Evolutionary conservation across 1,139 yeast species (phyloP).

Genomic region (Pichia sp.): DNA sequence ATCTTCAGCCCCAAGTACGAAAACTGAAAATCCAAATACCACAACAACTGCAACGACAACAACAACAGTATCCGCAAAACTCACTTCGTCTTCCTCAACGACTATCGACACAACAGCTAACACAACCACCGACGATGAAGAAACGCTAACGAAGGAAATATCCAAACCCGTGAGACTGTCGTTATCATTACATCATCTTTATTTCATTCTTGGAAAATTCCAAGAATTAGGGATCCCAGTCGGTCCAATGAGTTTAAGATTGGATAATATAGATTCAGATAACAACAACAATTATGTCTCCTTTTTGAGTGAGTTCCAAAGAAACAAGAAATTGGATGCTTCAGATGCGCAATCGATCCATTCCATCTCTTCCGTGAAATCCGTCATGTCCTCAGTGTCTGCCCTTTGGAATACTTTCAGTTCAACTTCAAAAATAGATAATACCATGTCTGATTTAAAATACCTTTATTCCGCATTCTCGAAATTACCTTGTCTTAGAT

Average conservation of each 20-base stretch:
- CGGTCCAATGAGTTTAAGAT: conserved; percentile 61
- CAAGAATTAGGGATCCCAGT: conserved; percentile 54
- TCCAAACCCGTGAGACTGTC: conserved; percentile 51
- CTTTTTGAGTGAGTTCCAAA: conserved; percentile 44
- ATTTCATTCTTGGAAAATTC: conserved; percentile 56
- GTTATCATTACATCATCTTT: conserved; percentile 61
- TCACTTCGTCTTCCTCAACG: neutral
- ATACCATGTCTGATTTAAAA: conserved; percentile 49
- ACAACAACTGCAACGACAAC: too few relatives aligned
- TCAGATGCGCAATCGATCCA: conserved; percentile 62
- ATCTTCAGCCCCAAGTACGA: too few relatives aligned
- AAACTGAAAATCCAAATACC: too few relatives aligned
- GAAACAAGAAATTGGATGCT: conserved; percentile 41
- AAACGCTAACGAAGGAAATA: conserved; percentile 13
- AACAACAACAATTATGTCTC: conserved; percentile 42
- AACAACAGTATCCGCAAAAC: too few relatives aligned
- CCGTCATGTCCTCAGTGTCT: conserved; percentile 45
- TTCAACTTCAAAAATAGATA: conserved; percentile 27
- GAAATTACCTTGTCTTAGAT: conserved; percentile 59
- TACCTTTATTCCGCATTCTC: conserved; percentile 66
- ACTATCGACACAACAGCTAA: neutral
- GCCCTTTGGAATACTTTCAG: conserved; percentile 38
- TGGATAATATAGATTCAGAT: conserved; percentile 60
- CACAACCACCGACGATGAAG: conserved; percentile 11
- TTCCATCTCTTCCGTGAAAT: conserved; percentile 61